These are phyloP conservation scores for Exophiala phaeomuriformis DNA, from an alignment of 2,329 filamentous ascomycete genomes.

Conservation along the genomic window DNA sequence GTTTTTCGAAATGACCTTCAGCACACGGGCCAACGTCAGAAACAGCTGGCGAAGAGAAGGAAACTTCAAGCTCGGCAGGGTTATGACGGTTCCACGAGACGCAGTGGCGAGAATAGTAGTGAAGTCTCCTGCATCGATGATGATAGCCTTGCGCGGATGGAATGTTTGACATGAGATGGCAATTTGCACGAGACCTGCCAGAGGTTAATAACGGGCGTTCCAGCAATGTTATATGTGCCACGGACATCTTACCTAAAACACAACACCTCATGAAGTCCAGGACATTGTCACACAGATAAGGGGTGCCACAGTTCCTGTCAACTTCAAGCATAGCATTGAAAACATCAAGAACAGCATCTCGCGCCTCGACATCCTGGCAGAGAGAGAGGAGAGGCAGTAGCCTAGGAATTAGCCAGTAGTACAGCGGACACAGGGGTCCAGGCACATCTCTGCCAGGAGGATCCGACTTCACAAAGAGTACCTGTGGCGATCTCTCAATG, in stretches of 20 bases:
- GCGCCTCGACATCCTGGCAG: slow-evolving; percentile 1
- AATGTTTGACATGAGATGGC: not conserved
- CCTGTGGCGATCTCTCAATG: slow-evolving; percentile 62
- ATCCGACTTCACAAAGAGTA: slow-evolving; percentile 59
- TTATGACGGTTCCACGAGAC: not conserved
- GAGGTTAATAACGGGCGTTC: not conserved
- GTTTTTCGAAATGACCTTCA: slow-evolving; percentile 13
- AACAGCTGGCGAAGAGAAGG: slow-evolving; percentile 7
- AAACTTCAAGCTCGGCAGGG: slow-evolving; percentile 12
- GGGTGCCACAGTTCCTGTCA: slow-evolving; percentile 5
- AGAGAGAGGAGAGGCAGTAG: slow-evolving; percentile 42
- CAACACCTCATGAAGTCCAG: slow-evolving; percentile 9
- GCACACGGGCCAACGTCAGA: slow-evolving; percentile 4
- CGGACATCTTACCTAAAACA: slow-evolving; percentile 8
- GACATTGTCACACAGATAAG: slow-evolving; percentile 3
- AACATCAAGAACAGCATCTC: slow-evolving; percentile 9
- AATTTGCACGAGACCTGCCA: slow-evolving; percentile 7
- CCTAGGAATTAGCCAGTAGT: slow-evolving; percentile 49
- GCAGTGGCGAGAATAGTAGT: not conserved
- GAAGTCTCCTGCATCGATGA: slow-evolving; percentile 17
- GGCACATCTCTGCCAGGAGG: slow-evolving; percentile 3
- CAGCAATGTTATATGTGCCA: not conserved
- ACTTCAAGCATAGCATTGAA: slow-evolving; percentile 12
- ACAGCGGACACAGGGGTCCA: slow-evolving; percentile 40
- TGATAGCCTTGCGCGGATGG: slow-evolving; percentile 6